A percentile compares a stretch with the other conserved stretches of the same genome.
Conservation (phyloP, 176 grass and related monocot species). For the Lolium rigidum region DNA sequence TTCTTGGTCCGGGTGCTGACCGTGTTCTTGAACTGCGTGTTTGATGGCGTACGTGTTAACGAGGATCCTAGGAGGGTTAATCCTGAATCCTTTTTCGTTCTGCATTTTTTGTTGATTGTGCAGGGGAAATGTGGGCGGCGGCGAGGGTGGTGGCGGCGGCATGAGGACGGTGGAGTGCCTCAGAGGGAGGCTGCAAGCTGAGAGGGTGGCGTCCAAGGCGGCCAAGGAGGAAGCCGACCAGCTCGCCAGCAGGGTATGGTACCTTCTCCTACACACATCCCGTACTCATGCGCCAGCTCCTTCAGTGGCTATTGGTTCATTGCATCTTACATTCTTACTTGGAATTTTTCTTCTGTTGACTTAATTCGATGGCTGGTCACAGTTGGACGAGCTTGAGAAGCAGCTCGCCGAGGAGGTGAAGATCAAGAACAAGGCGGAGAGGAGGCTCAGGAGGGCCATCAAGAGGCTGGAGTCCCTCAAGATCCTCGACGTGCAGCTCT, state of each 20-base stretch:
- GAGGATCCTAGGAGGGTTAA: slow-evolving; percentile 21
- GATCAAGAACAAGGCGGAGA: slow-evolving; percentile 77
- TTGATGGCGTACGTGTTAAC: background rate
- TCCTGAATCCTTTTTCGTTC: background rate
- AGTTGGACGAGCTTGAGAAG: slow-evolving; percentile 91
- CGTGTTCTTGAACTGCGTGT: slow-evolving; percentile 26
- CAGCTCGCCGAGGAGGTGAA: slow-evolving; percentile 76
- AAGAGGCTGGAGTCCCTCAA: slow-evolving; percentile 86
- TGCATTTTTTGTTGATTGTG: slow-evolving; percentile 14
- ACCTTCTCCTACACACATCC: background rate
- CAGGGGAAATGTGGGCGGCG: slow-evolving; percentile 37
- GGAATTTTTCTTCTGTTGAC: background rate
- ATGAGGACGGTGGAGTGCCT: slow-evolving; percentile 90
- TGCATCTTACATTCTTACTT: background rate
- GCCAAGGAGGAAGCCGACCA: slow-evolving; percentile 86
- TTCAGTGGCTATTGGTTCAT: slow-evolving; percentile 14
- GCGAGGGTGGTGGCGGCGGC: slow-evolving; percentile 49
- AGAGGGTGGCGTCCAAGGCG: slow-evolving; percentile 90
- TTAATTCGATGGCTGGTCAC: slow-evolving; percentile 12
- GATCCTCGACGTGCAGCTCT: slow-evolving; percentile 58
- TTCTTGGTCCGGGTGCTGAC: background rate
- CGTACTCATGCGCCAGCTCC: slow-evolving; percentile 8
- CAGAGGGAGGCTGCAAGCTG: slow-evolving; percentile 86
- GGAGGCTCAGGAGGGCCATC: slow-evolving; percentile 69
- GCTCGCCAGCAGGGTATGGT: slow-evolving; percentile 69